A percentile compares a stretch with the other conserved stretches of the same genome.
phyloP scores from a whole-genome alignment of 75 land plant species.

The Adiantum capillusveneris region DNA sequence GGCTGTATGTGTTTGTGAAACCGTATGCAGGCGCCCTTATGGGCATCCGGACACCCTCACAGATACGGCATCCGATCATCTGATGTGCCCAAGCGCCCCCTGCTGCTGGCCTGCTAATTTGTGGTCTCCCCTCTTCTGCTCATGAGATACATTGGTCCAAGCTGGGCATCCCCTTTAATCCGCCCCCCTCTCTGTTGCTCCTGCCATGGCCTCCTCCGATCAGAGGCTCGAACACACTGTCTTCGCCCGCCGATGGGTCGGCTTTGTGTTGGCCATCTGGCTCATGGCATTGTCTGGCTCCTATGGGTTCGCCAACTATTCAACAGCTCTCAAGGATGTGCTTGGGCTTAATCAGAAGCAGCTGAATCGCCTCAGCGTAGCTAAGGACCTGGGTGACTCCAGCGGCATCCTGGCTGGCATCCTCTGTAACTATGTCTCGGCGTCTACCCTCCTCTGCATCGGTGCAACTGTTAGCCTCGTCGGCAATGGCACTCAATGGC shows the following conservation, averaged over 20 bases:
- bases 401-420: constrained; percentile 86
- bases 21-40: no score
- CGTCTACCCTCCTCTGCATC: constrained; percentile 56
- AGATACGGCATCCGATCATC: no score
- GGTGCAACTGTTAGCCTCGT: constrained; percentile 42
- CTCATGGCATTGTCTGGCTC: constrained; percentile 66
- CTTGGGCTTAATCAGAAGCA: constrained; percentile 69
- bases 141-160: no score
- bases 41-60: no score
- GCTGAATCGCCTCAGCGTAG: constrained; percentile 86
- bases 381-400: constrained; percentile 88
- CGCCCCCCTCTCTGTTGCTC: no score
- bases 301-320: constrained; percentile 85
- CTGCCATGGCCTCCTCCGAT: no score
- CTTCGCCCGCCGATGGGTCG: constrained; percentile 68
- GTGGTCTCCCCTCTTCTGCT: no score
- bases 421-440: constrained; percentile 66
- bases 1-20: no score
- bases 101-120: no score
- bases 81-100: no score
- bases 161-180: no score
- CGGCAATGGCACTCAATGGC: constrained; percentile 74
- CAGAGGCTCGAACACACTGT: constrained; percentile 11
- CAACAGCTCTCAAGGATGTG: constrained; percentile 52
- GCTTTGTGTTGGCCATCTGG: constrained; percentile 85